These are phyloP conservation scores for Fusarium veterinarium DNA, from an alignment of 2,329 filamentous ascomycete species.

Conservation along the genomic window DNA sequence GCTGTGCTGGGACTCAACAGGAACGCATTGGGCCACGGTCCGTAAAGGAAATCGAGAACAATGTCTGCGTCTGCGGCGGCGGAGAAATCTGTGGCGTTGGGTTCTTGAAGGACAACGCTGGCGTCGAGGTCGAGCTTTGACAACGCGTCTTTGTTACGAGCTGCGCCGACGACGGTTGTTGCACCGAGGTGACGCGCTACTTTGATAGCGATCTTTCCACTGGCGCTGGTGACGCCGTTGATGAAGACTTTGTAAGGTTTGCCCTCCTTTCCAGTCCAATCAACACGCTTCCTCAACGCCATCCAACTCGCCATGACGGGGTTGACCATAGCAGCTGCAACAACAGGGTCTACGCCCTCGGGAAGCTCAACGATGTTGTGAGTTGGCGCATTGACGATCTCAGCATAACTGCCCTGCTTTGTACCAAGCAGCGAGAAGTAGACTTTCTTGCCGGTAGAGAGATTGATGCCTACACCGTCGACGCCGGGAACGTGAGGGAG, in stretches of 20 bases:
- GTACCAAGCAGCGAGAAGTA: conserved; percentile 57
- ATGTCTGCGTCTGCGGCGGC: conserved; percentile 61
- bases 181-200: conserved; percentile 63
- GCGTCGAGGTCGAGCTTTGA: conserved; percentile 58
- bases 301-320: conserved; percentile 69
- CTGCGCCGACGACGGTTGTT: conserved; percentile 61
- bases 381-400: conserved; percentile 61
- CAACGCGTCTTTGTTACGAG: conserved; percentile 58
- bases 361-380: conserved; percentile 55
- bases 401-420: conserved; percentile 57
- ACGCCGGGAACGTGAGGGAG: conserved; percentile 65
- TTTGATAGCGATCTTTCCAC: conserved; percentile 62
- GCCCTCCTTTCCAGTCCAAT: conserved; percentile 42
- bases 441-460: conserved; percentile 58
- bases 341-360: conserved; percentile 57
- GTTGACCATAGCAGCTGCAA: conserved; percentile 65
- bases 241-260: conserved; percentile 61
- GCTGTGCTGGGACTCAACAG: conserved; percentile 54
- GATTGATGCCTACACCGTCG: conserved; percentile 63
- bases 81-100: conserved; percentile 59
- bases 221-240: conserved; percentile 64
- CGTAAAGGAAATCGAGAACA: conserved; percentile 69
- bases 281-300: conserved; percentile 61
- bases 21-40: conserved; percentile 55
- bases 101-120: conserved; percentile 55